Percentiles rank a stretch among this genome's conserved stretches.
Evolutionary conservation across 345 rosid species (phyloP).

Genomic region (Hypericum androsaemum): DNA sequence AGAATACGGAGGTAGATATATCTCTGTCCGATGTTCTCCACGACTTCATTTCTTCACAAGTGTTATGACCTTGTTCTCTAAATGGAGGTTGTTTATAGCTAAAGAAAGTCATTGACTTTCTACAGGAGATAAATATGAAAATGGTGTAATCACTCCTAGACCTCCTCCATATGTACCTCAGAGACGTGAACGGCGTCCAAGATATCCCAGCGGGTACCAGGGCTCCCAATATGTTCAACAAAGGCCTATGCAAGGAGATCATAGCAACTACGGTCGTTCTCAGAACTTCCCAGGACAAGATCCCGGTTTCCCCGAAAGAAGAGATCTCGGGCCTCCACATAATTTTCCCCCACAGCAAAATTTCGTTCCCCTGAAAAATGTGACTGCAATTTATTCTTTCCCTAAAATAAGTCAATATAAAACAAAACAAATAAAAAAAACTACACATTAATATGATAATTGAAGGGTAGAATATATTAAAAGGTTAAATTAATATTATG

Average conservation of each 20-base stretch:
- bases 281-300: slow-evolving; percentile 29
- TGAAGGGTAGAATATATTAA: no score
- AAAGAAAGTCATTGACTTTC: slow-evolving; percentile 2
- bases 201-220: neutral
- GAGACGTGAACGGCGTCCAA: slow-evolving; percentile 36
- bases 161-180: slow-evolving; percentile 61
- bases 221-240: slow-evolving; percentile 26
- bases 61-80: neutral
- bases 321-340: slow-evolving; percentile 6
- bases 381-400: no score
- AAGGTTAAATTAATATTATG: no score
- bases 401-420: no score
- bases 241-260: slow-evolving; percentile 38
- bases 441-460: no score
- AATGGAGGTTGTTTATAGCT: neutral
- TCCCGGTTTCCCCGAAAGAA: no score
- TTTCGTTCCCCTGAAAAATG: no score
- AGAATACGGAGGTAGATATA: slow-evolving; percentile 73
- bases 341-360: neutral
- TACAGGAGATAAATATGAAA: slow-evolving; percentile 79
- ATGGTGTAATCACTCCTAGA: slow-evolving; percentile 70
- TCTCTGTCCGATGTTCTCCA: neutral
- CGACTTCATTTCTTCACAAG: neutral
- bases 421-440: no score
- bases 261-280: slow-evolving; percentile 32